These are phyloP conservation scores for Vicia villosa DNA, from an alignment of 306 rosid species.

Conservation along the genomic window DNA sequence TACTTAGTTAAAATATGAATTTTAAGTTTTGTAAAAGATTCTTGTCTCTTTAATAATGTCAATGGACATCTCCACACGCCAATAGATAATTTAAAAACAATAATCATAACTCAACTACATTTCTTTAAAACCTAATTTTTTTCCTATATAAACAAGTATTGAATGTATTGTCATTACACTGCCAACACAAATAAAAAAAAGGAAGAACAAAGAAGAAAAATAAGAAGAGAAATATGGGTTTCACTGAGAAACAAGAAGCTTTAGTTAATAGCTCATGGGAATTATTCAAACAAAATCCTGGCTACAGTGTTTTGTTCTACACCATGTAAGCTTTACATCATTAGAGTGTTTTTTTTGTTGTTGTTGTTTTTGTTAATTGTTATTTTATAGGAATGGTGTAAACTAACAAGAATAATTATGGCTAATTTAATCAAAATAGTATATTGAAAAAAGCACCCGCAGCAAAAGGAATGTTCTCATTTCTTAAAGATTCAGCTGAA, in stretches of 20 bases:
- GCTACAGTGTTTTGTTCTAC: constrained; percentile 26
- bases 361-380: neutral
- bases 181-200: neutral
- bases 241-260: constrained; percentile 33
- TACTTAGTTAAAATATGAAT: neutral
- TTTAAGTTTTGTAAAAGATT: neutral
- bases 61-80: neutral
- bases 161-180: neutral
- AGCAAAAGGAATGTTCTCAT: constrained; percentile 34
- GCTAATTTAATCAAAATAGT: constrained; percentile 2
- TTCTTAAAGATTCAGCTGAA: constrained; percentile 20
- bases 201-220: neutral
- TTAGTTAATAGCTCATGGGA: constrained; percentile 37
- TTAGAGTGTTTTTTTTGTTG: neutral
- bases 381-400: neutral
- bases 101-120: neutral
- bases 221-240: constrained; percentile 13
- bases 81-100: neutral
- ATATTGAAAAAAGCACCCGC: constrained; percentile 39
- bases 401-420: neutral
- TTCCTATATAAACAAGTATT: neutral
- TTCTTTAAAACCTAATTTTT: neutral
- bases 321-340: constrained; percentile 3
- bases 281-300: constrained; percentile 22
- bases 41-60: neutral